Conservation (phyloP, 495 filamentous ascomycete genomes). For the Xylaria cubensis region DNA sequence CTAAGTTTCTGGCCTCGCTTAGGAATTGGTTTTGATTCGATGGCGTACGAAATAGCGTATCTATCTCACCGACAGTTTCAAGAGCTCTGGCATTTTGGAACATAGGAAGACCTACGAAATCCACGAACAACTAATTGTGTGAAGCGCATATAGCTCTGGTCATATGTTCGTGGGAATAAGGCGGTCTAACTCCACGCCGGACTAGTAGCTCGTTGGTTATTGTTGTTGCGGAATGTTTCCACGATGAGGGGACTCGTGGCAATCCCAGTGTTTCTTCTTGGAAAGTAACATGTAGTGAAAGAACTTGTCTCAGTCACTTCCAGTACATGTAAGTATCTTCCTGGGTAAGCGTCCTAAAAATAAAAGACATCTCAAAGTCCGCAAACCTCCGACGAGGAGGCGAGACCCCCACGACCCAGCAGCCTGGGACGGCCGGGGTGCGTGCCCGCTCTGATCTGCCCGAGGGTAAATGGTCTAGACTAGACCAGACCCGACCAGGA, state of each 20-base stretch:
- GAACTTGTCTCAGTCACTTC: background rate
- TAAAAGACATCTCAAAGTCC: background rate
- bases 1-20: background rate
- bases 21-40: background rate
- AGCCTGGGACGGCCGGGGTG: constrained; percentile 12
- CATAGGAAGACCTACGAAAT: background rate
- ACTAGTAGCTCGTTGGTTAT: background rate
- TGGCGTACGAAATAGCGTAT: constrained; percentile 5
- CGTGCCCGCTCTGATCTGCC: constrained; percentile 15
- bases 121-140: background rate
- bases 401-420: constrained; percentile 14
- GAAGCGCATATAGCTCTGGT: background rate
- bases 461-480: constrained; percentile 5
- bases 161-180: background rate
- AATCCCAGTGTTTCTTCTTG: background rate
- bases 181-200: background rate
- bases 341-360: background rate
- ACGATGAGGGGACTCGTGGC: background rate
- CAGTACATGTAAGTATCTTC: too few relatives aligned
- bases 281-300: background rate
- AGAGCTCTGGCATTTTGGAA: background rate
- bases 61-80: constrained; percentile 2
- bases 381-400: background rate
- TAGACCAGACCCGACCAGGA: background rate
- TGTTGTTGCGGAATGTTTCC: background rate